Evolutionary conservation across 2,329 filamentous ascomycete species (phyloP).

Genomic region (Didymella pinodella): DNA sequence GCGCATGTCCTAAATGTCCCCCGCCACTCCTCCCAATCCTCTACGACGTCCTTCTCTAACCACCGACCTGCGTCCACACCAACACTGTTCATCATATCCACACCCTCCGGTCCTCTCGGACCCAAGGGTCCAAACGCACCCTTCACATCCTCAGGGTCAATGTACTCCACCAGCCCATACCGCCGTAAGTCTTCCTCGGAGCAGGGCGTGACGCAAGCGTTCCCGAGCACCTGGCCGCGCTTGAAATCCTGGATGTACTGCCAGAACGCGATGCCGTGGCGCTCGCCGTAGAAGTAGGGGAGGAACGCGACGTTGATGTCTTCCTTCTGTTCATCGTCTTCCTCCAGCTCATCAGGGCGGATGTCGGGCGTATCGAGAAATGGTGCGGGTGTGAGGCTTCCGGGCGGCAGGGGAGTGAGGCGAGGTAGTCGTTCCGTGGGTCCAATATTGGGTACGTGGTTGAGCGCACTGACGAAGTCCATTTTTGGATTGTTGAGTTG

Average conservation of each 20-base stretch:
- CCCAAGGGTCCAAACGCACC: not conserved
- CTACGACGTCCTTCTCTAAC: constrained; percentile 14
- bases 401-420: not conserved
- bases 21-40: constrained; percentile 16
- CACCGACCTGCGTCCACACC: constrained; percentile 16
- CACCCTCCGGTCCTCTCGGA: not conserved
- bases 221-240: not conserved
- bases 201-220: constrained; percentile 26
- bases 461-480: constrained; percentile 27
- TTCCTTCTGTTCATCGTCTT: not conserved
- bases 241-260: not conserved
- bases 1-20: not conserved
- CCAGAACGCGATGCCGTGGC: constrained; percentile 29
- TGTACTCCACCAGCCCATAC: constrained; percentile 18
- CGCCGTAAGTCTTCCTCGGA: constrained; percentile 5
- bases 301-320: constrained; percentile 25
- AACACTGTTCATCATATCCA: constrained; percentile 4
- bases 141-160: not conserved
- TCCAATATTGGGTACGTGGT: constrained; percentile 32
- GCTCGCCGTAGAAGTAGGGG: constrained; percentile 25
- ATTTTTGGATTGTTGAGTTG: constrained; percentile 29
- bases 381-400: not conserved
- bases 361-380: constrained; percentile 3
- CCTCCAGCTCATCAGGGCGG: not conserved
- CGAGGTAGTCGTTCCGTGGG: constrained; percentile 13